phyloP scores from a whole-genome alignment of 441 rosid species.

The Pelargonium myrrhifolium region DNA sequence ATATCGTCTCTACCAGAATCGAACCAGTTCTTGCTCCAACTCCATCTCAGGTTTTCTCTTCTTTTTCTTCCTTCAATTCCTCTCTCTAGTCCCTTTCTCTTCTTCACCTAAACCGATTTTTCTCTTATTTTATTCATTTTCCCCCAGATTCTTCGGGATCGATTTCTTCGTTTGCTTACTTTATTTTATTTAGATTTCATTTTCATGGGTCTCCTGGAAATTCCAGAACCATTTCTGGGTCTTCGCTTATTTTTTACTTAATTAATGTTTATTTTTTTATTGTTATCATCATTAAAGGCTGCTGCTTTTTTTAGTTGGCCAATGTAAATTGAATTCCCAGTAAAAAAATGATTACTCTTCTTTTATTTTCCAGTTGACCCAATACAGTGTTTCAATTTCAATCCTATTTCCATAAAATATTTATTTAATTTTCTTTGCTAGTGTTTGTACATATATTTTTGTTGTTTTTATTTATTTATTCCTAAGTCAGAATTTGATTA shows the following conservation, averaged over 20 bases:
- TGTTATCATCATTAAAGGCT: constrained; percentile 4
- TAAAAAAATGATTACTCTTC: not conserved
- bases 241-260: not conserved
- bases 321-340: not conserved
- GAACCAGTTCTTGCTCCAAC: not conserved
- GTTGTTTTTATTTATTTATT: not conserved
- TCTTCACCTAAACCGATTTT: no score
- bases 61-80: not conserved
- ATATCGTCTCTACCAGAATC: not conserved
- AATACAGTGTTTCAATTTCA: not conserved
- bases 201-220: not conserved
- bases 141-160: not conserved
- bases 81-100: no score
- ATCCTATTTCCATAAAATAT: not conserved
- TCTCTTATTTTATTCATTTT: not conserved
- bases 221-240: not conserved
- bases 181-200: not conserved
- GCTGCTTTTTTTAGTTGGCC: constrained; percentile 7
- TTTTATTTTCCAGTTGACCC: not conserved
- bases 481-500: not conserved
- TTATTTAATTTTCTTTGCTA: not conserved
- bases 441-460: constrained; percentile 4
- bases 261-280: not conserved
- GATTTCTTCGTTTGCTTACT: not conserved
- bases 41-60: not conserved